Conservation (phyloP, 345 rosid species). For the Tarenaya hassleriana region DNA sequence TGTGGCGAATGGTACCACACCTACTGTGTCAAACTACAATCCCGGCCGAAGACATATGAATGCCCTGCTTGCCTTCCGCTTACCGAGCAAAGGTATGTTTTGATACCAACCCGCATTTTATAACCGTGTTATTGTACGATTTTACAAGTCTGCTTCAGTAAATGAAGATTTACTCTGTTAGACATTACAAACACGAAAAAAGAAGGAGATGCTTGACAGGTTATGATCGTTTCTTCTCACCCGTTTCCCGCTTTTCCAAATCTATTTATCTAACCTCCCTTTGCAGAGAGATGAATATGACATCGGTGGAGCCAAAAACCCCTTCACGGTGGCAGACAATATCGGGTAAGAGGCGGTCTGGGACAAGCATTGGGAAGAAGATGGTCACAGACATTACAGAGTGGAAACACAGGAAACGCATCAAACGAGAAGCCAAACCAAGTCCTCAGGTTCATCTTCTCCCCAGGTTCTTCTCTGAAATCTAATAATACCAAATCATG, state of each 20-base stretch:
- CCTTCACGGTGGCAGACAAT: constrained; percentile 38
- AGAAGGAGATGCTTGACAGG: not conserved
- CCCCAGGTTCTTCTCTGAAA: constrained; percentile 38
- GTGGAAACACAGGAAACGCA: constrained; percentile 74
- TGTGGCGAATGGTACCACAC: constrained; percentile 80
- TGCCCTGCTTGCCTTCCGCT: constrained; percentile 77
- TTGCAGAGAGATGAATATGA: constrained; percentile 33
- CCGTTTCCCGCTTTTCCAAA: not conserved
- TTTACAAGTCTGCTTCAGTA: too few species aligned
- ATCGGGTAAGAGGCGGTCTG: constrained; percentile 14
- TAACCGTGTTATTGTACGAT: too few species aligned
- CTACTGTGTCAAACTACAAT: constrained; percentile 50
- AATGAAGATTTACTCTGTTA: too few species aligned
- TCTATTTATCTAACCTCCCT: constrained; percentile 18
- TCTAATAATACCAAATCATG: constrained; percentile 5
- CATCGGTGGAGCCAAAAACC: constrained; percentile 51
- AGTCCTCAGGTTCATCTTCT: constrained; percentile 44
- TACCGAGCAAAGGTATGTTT: constrained; percentile 36
- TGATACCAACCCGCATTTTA: too few species aligned
- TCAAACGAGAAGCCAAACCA: constrained; percentile 49
- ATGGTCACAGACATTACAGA: constrained; percentile 25
- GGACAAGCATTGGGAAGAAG: not conserved
- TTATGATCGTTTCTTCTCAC: not conserved
- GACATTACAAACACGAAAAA: not conserved
- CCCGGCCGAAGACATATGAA: constrained; percentile 38